These are phyloP conservation scores for Leptosphaerulina australis DNA, from an alignment of 2,329 filamentous ascomycete species.

Conservation along the genomic window DNA sequence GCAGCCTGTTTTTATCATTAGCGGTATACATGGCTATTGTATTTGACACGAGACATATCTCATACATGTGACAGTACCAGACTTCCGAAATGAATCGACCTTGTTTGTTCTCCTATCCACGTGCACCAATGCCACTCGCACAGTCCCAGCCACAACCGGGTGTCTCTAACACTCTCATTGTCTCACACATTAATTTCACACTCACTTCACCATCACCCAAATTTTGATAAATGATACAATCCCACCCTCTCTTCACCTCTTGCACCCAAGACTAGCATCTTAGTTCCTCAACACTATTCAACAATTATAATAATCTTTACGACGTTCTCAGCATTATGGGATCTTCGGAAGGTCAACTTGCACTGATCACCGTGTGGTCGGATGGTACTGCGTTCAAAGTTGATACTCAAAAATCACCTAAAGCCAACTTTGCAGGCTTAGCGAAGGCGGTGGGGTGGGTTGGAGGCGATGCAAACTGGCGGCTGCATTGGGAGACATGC, in stretches of 20 bases:
- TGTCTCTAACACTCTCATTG: not conserved
- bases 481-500: constrained; percentile 22
- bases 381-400: constrained; percentile 19
- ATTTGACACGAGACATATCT: not conserved
- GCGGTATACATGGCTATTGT: not conserved
- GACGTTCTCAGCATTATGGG: constrained; percentile 2
- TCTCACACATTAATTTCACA: constrained; percentile 3
- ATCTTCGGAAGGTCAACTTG: constrained; percentile 15
- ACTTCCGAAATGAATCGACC: not conserved
- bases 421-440: constrained; percentile 33
- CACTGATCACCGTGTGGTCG: constrained; percentile 23
- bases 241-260: not conserved
- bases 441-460: constrained; percentile 29
- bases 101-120: constrained; percentile 1
- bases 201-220: too few relatives aligned
- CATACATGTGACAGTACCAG: not conserved
- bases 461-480: constrained; percentile 24
- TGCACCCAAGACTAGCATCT: not conserved
- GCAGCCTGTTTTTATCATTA: constrained; percentile 3
- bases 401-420: constrained; percentile 16
- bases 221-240: not conserved
- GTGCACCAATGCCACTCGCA: constrained; percentile 6
- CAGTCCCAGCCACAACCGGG: constrained; percentile 1
- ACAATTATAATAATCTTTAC: not conserved
- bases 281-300: not conserved